A percentile compares a stretch with the other conserved stretches of the same genome.
Conservation (phyloP, 2,329 filamentous ascomycete genomes). For the Cylindrodendrum hubeiense region DNA sequence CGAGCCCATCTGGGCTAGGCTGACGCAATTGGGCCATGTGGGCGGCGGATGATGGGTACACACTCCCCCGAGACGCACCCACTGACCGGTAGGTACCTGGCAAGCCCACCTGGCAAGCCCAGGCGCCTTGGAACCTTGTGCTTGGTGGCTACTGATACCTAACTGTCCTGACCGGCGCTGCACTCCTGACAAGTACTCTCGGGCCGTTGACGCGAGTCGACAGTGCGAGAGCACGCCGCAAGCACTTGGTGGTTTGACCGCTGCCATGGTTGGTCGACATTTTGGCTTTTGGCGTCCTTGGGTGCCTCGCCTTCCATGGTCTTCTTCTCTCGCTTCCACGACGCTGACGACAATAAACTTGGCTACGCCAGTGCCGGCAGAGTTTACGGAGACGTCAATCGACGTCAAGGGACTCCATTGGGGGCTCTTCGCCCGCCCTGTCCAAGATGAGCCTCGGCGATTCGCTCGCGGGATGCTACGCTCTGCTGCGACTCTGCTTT, state of each 20-base stretch:
- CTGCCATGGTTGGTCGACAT: constrained; percentile 34
- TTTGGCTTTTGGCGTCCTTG: constrained; percentile 37
- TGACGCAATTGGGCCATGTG: constrained; percentile 16
- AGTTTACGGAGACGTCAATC: constrained; percentile 13
- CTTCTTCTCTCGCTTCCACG: constrained; percentile 23
- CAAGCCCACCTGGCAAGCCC: constrained; percentile 13
- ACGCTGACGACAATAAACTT: constrained; percentile 5
- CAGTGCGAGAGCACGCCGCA: constrained; percentile 39
- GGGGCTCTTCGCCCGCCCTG: constrained; percentile 19
- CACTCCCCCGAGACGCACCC: constrained; percentile 1
- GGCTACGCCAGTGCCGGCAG: constrained; percentile 11
- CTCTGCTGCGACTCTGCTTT: constrained; percentile 19
- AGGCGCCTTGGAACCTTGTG: constrained; percentile 15
- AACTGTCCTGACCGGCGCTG: constrained; percentile 34
- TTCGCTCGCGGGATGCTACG: constrained; percentile 16
- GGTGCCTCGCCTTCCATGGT: constrained; percentile 26
- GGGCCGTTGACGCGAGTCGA: constrained; percentile 43
- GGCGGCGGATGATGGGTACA: constrained; percentile 17
- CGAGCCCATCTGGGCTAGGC: constrained; percentile 15
- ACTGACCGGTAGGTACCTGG: constrained; percentile 14
- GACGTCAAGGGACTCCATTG: constrained; percentile 3
- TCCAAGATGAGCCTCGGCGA: constrained; percentile 15
- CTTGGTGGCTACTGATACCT: constrained; percentile 25
- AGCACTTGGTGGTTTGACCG: constrained; percentile 42
- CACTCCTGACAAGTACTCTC: constrained; percentile 31